Evolutionary conservation across 1,284 basidiomycete genomes (phyloP), one percentile per base, ranked within the genome.

Genomic region (Caloboletus firmus): DNA sequence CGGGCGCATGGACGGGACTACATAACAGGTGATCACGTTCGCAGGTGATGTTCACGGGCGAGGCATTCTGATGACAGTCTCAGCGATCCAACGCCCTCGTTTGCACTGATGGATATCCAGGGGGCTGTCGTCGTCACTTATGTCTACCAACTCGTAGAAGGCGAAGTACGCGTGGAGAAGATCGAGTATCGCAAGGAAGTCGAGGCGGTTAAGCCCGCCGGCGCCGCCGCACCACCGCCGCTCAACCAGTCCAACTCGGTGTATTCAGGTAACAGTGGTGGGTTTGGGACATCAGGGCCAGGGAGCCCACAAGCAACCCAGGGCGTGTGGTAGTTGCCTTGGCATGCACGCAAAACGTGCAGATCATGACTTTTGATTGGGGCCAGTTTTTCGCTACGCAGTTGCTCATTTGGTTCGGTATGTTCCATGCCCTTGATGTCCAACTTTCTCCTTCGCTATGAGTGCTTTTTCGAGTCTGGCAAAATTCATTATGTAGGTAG

Each of bases 61-160:
- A 37, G 15, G 12, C 34, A 32, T 26, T 28, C 52, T 49, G 24
- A 62, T 22, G 18, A 20, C 37, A 4, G 28, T 36, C 31, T 22
- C 61, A 86, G 83, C 28, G 84, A 84, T 22, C 80, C 83, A 6
- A 88, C 80, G 0, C 89, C 89, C 2, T 93, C 91, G 7, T 97
- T 98, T 67, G 94, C 95, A 0, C 75, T 97, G 34, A 91, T 98
- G 85, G 95, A 97, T 65, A 88, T 98, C 45, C 95, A 97, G 74
- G 95, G 95, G 3, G 85, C 92, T 2, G 92, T 95, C 4, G 90
- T 98, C 30, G 93, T 96, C 32, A 97, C 94, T 9, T 97, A 97
- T 67, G 93, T 98, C 2, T 98, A 98, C 70, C 93, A 95, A 68
- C 82, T 96, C 20, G 87, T 96, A 40, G 91, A 96, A 32, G 93